phyloP scores from a whole-genome alignment of 179 eudicot species.

The Nepenthes alata region DNA sequence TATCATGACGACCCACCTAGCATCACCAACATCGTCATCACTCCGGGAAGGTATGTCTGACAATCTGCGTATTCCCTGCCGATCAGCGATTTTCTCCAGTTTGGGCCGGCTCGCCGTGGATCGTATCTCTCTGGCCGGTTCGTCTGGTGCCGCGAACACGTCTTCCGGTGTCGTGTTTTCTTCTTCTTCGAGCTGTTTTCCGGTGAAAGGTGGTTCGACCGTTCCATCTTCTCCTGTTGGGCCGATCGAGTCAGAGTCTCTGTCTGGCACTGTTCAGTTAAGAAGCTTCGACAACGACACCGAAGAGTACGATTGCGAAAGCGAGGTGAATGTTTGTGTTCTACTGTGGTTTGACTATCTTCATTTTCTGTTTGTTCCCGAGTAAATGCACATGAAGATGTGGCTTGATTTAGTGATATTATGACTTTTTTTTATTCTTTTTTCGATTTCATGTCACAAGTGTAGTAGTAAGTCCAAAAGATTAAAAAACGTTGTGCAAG shows the following conservation, averaged over 20 bases:
- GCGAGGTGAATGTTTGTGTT: conserved; percentile 39
- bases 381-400: too few relatives aligned
- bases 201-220: conserved; percentile 2
- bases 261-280: conserved; percentile 14
- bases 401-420: too few relatives aligned
- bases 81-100: conserved; percentile 11
- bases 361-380: not conserved
- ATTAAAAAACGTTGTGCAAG: too few relatives aligned
- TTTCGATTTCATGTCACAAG: too few relatives aligned
- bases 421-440: too few relatives aligned
- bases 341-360: not conserved
- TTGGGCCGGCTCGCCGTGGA: conserved; percentile 17
- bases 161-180: conserved; percentile 17
- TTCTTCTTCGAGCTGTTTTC: not conserved
- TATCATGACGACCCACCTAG: not conserved
- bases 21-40: not conserved
- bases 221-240: conserved; percentile 17
- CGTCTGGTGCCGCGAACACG: conserved; percentile 8
- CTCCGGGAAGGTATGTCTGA: not conserved
- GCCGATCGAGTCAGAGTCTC: conserved; percentile 15
- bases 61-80: not conserved
- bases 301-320: conserved; percentile 64
- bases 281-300: conserved; percentile 22
- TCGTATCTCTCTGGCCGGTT: conserved; percentile 16
- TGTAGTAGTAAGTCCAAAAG: too few relatives aligned